A percentile compares a stretch with the other conserved stretches of the same genome.
Conservation (phyloP, 1,284 basidiomycete species). For the Stygiomarasmius scandens region DNA sequence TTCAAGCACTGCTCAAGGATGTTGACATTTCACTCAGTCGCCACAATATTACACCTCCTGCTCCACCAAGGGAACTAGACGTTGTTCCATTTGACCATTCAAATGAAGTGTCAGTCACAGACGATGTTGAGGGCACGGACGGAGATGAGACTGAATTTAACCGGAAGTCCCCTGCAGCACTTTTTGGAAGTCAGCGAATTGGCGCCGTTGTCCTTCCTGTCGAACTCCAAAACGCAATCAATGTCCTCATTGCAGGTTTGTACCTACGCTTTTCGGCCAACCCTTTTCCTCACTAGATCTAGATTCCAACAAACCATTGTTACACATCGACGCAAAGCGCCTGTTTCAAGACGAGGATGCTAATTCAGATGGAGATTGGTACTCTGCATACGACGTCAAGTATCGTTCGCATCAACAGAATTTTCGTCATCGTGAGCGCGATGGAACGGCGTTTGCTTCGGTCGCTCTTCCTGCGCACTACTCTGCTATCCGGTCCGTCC, state of each 20-base stretch:
- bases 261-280: slow-evolving; percentile 10
- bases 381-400: slow-evolving; percentile 50
- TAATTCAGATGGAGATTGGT: slow-evolving; percentile 47
- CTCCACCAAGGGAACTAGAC: slow-evolving; percentile 56
- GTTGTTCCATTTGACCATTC: slow-evolving; percentile 37
- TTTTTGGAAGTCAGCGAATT: slow-evolving; percentile 73
- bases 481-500: slow-evolving; percentile 67
- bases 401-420: slow-evolving; percentile 65
- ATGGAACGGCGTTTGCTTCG: slow-evolving; percentile 75
- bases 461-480: slow-evolving; percentile 79
- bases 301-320: slow-evolving; percentile 66
- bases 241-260: slow-evolving; percentile 61
- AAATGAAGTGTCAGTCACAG: slow-evolving; percentile 27
- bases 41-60: slow-evolving; percentile 34
- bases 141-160: slow-evolving; percentile 34
- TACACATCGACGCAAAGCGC: slow-evolving; percentile 72
- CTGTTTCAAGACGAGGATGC: slow-evolving; percentile 52
- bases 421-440: slow-evolving; percentile 59
- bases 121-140: slow-evolving; percentile 23
- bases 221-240: slow-evolving; percentile 66
- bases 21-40: slow-evolving; percentile 63
- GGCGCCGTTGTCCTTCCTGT: slow-evolving; percentile 71
- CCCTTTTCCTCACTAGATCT: slow-evolving; percentile 15
- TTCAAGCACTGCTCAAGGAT: slow-evolving; percentile 62
- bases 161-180: slow-evolving; percentile 79